These are phyloP conservation scores for Cryptococcus sp. DNA, from an alignment of 1,284 basidiomycete genomes.

Conservation along the genomic window DNA sequence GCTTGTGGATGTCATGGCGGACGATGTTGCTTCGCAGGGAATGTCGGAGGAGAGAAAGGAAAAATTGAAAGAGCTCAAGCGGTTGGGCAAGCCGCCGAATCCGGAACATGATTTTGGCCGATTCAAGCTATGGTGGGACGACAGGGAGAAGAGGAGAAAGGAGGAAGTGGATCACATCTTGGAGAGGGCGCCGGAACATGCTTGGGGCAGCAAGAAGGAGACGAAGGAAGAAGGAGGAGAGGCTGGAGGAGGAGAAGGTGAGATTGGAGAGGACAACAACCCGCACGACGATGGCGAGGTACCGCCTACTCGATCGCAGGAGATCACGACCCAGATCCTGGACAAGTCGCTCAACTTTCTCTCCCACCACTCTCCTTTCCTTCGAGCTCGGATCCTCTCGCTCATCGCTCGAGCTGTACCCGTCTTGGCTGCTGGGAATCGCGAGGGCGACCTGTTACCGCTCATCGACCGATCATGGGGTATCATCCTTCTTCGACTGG, in stretches of 20 bases:
- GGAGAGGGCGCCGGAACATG: slow-evolving; percentile 56
- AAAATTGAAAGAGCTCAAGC: slow-evolving; percentile 40
- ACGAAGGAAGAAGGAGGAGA: slow-evolving; percentile 17
- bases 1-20: slow-evolving; percentile 74
- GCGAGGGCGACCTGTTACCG: slow-evolving; percentile 66
- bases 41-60: slow-evolving; percentile 17
- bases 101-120: slow-evolving; percentile 43
- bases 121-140: slow-evolving; percentile 61
- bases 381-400: slow-evolving; percentile 71
- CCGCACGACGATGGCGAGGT: slow-evolving; percentile 49
- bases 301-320: slow-evolving; percentile 63
- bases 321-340: slow-evolving; percentile 73
- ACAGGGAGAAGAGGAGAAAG: slow-evolving; percentile 48
- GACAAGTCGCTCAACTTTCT: slow-evolving; percentile 80
- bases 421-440: slow-evolving; percentile 55
- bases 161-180: slow-evolving; percentile 51
- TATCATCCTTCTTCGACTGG: slow-evolving; percentile 73
- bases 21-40: slow-evolving; percentile 54
- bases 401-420: slow-evolving; percentile 67
- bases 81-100: slow-evolving; percentile 34
- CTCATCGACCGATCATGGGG: slow-evolving; percentile 83
- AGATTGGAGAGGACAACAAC: slow-evolving; percentile 32
- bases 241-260: background rate
- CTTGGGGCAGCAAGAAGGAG: slow-evolving; percentile 37
- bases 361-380: slow-evolving; percentile 73